These are phyloP conservation scores for Geotrichum australiense DNA, from an alignment of 1,139 yeast genomes.

Conservation along the genomic window DNA sequence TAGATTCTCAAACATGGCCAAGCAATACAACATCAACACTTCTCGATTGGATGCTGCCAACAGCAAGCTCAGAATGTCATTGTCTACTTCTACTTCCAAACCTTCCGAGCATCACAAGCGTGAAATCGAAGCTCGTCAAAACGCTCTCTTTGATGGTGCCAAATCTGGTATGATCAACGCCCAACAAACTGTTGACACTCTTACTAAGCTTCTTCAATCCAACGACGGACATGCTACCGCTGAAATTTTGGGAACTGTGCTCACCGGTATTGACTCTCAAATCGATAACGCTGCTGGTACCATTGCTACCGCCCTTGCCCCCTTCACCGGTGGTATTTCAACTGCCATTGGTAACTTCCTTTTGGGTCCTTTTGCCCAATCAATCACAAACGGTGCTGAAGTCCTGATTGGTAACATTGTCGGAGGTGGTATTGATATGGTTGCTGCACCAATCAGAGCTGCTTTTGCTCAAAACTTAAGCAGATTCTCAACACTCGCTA, in stretches of 20 bases:
- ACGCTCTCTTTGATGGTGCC: conserved; percentile 18
- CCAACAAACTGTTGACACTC: conserved; percentile 22
- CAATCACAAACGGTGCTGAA: conserved; percentile 28
- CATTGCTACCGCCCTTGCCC: conserved; percentile 23
- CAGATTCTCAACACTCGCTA: conserved; percentile 17
- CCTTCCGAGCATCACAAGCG: not conserved
- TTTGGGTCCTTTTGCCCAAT: conserved; percentile 27
- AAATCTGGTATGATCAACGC: conserved; percentile 23
- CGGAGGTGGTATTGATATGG: conserved; percentile 23
- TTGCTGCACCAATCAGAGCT: conserved; percentile 19
- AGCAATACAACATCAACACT: conserved; percentile 21
- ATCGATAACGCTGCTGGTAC: conserved; percentile 13
- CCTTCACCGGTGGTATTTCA: conserved; percentile 24
- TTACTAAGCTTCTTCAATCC: conserved; percentile 19
- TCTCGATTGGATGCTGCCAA: conserved; percentile 15
- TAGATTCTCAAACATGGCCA: conserved; percentile 18
- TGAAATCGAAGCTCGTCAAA: conserved; percentile 9
- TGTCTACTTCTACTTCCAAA: conserved; percentile 3
- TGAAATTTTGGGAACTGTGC: conserved; percentile 10
- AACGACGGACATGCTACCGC: conserved; percentile 21
- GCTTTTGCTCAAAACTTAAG: conserved; percentile 19
- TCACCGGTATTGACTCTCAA: conserved; percentile 16
- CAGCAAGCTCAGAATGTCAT: conserved; percentile 13
- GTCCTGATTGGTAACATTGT: conserved; percentile 23
- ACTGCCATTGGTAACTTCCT: conserved; percentile 24